Evolutionary conservation across 177 flowering plant genomes (phyloP).

Genomic region (Vitis hybrid): DNA sequence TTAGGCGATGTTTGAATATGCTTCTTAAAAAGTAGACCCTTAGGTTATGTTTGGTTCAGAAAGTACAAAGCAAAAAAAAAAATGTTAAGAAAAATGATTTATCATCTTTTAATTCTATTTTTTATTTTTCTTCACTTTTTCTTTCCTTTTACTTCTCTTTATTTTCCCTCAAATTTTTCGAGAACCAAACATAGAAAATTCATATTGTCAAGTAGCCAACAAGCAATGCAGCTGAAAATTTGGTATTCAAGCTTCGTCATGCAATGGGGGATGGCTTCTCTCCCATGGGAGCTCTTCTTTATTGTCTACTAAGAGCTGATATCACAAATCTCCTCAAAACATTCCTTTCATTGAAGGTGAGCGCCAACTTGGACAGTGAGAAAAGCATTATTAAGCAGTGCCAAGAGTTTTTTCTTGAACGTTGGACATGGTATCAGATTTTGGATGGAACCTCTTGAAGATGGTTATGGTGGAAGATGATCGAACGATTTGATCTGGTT

Average conservation of each 20-base stretch:
- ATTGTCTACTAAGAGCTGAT: conserved; percentile 46
- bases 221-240: conserved; percentile 34
- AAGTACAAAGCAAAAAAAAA: no score
- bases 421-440: conserved; percentile 28
- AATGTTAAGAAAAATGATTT: no score
- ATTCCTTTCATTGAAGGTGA: conserved; percentile 28
- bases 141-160: no score
- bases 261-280: conserved; percentile 65
- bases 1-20: no score
- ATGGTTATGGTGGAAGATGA: conserved; percentile 49
- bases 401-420: conserved; percentile 12
- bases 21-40: no score
- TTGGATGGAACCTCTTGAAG: conserved; percentile 43
- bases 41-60: no score
- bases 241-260: conserved; percentile 59
- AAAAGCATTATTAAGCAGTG: conserved; percentile 5
- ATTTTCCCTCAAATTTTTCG: no score
- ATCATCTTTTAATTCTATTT: no score
- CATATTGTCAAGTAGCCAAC: conserved; percentile 55
- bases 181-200: conserved; percentile 12
- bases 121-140: no score
- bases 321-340: conserved; percentile 46
- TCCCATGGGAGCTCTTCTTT: conserved; percentile 58
- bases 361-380: neutral
- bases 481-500: conserved; percentile 36